Conservation (phyloP, 1,139 yeast species). For the Candida mesenterica region DNA sequence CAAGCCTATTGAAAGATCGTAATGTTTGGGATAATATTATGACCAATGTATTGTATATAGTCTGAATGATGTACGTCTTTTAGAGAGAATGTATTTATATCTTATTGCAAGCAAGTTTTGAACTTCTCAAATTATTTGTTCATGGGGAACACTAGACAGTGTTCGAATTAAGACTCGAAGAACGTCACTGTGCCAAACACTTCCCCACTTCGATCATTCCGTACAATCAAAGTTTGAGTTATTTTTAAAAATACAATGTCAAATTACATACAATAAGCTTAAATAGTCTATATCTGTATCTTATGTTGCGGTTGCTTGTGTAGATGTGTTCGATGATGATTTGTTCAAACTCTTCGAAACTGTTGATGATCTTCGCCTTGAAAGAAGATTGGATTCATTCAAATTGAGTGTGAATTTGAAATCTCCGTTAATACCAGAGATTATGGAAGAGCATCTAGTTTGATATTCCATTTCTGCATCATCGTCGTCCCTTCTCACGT, state of each 20-base stretch:
- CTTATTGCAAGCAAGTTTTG: too few species aligned
- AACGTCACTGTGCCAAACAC: too few species aligned
- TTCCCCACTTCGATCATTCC: too few species aligned
- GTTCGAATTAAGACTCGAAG: too few species aligned
- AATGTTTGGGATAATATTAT: conserved; percentile 3
- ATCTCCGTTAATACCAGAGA: conserved; percentile 39
- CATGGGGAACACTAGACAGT: too few species aligned
- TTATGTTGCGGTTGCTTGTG: background rate
- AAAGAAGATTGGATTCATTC: conserved; percentile 42
- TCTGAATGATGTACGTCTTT: conserved; percentile 1
- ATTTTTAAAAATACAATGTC: too few species aligned
- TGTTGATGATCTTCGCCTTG: conserved; percentile 32
- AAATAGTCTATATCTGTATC: too few species aligned
- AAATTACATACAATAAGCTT: too few species aligned
- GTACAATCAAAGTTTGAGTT: too few species aligned
- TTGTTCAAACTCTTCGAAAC: conserved; percentile 14
- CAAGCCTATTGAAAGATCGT: conserved; percentile 39
- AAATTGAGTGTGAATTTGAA: conserved; percentile 44
- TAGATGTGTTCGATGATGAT: conserved; percentile 2
- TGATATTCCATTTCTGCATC: conserved; percentile 26
- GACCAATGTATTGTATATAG: too few species aligned
- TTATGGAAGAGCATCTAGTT: conserved; percentile 45
- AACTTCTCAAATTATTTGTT: too few species aligned
- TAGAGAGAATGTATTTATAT: background rate
- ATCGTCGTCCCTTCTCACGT: conserved; percentile 6